Conservation (phyloP, 495 filamentous ascomycete genomes). For the Trichoderma orchidacearum region DNA sequence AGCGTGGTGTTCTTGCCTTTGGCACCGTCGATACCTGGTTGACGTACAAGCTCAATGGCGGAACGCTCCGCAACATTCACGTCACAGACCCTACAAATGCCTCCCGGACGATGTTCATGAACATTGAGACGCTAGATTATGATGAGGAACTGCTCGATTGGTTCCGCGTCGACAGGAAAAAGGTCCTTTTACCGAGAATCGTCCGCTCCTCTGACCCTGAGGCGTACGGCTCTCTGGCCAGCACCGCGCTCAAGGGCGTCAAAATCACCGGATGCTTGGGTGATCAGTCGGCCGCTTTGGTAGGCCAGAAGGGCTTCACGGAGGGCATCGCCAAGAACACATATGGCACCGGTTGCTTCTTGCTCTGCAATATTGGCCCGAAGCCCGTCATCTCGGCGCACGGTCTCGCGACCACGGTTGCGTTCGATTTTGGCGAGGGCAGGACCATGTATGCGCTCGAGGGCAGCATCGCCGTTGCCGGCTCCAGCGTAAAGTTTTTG, state of each 20-base stretch:
- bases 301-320: conserved; percentile 63
- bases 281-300: conserved; percentile 66
- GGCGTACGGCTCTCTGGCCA: conserved; percentile 46
- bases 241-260: conserved; percentile 45
- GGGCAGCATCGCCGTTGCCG: conserved; percentile 65
- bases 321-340: conserved; percentile 70
- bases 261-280: conserved; percentile 37
- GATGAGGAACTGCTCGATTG: conserved; percentile 58
- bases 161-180: conserved; percentile 45
- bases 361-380: conserved; percentile 69
- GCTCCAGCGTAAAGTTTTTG: conserved; percentile 64
- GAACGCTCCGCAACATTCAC: conserved; percentile 38
- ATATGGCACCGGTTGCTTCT: conserved; percentile 72
- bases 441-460: conserved; percentile 67
- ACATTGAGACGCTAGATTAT: conserved; percentile 59
- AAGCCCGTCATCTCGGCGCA: conserved; percentile 67
- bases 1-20: conserved; percentile 55
- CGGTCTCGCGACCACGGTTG: conserved; percentile 62
- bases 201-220: conserved; percentile 55
- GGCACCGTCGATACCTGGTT: conserved; percentile 71
- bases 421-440: conserved; percentile 52
- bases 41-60: conserved; percentile 63
- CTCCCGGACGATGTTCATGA: conserved; percentile 74
- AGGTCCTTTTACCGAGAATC: conserved; percentile 60
- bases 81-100: conserved; percentile 71